These are phyloP conservation scores for Tirmania nivea DNA, from an alignment of 495 filamentous ascomycete genomes.

Conservation along the genomic window DNA sequence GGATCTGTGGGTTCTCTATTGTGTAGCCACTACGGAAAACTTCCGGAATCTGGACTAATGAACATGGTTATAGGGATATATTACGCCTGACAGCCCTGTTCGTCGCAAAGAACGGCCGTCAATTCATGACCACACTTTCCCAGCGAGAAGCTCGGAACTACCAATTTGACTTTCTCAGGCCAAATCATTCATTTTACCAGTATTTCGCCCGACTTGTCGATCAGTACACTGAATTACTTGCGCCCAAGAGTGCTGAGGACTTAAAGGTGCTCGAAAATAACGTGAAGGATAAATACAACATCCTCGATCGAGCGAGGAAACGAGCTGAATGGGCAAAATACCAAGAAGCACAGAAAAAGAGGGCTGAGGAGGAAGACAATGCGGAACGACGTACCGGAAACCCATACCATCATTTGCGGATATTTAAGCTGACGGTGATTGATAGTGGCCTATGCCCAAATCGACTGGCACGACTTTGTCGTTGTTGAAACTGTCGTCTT, in stretches of 20 bases:
- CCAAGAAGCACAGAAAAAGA: conserved; percentile 64
- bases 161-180: conserved; percentile 92
- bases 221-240: conserved; percentile 72
- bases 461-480: conserved; percentile 97
- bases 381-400: conserved; percentile 33
- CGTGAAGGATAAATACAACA: conserved; percentile 51
- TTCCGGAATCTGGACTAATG: too few species aligned
- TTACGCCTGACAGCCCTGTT: conserved; percentile 75
- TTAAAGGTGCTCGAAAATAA: conserved; percentile 58
- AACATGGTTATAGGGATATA: conserved; percentile 33
- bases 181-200: conserved; percentile 85
- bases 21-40: too few species aligned
- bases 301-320: conserved; percentile 59
- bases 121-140: conserved; percentile 68
- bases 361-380: conserved; percentile 74
- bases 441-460: conserved; percentile 55
- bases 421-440: background rate
- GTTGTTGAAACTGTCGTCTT: conserved; percentile 93
- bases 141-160: conserved; percentile 78
- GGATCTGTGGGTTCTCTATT: conserved; percentile 33
- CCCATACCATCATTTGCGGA: background rate
- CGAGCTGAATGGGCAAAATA: conserved; percentile 71
- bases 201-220: conserved; percentile 83
- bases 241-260: conserved; percentile 45
- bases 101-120: conserved; percentile 73